Percentiles rank a stretch among this genome's conserved stretches.
These are phyloP conservation scores for Alternaria ventricosa DNA, from an alignment of 2,329 filamentous ascomycete genomes.

Conservation along the genomic window DNA sequence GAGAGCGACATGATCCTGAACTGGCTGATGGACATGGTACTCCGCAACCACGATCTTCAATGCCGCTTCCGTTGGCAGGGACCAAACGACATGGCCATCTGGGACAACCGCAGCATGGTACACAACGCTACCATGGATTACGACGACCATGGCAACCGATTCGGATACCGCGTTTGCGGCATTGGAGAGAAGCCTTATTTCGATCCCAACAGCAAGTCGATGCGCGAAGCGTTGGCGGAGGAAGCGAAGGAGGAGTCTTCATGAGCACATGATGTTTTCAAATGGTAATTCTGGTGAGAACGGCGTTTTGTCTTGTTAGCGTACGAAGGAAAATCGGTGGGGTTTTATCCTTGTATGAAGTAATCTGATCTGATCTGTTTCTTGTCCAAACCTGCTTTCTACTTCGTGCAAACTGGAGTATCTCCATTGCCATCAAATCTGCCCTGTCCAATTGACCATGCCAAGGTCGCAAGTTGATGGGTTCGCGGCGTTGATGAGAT, in stretches of 20 bases:
- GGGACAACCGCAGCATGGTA: conserved; percentile 66
- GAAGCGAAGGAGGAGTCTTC: conserved; percentile 4
- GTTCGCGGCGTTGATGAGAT: background rate
- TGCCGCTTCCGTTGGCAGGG: conserved; percentile 49
- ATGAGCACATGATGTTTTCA: background rate
- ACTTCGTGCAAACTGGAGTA: background rate
- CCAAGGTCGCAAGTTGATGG: background rate
- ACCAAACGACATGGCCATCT: conserved; percentile 56
- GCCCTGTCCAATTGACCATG: background rate
- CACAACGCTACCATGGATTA: conserved; percentile 68
- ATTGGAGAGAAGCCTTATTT: conserved; percentile 63
- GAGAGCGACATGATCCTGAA: conserved; percentile 7
- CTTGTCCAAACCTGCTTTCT: background rate
- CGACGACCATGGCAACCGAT: conserved; percentile 55
- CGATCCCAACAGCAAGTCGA: conserved; percentile 58
- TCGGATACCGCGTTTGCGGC: conserved; percentile 61
- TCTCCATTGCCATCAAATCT: background rate
- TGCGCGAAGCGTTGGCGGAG: conserved; percentile 48
- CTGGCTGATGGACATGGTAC: conserved; percentile 7
- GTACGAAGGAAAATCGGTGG: background rate
- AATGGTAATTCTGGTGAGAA: background rate
- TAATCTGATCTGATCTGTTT: background rate
- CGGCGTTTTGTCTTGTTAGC: background rate
- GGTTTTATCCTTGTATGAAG: background rate
- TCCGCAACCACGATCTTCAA: conserved; percentile 52